A percentile compares a stretch with the other conserved stretches of the same genome.
phyloP scores from a whole-genome alignment of 2,329 filamentous ascomycete species.

The Trichoderma sp. region DNA sequence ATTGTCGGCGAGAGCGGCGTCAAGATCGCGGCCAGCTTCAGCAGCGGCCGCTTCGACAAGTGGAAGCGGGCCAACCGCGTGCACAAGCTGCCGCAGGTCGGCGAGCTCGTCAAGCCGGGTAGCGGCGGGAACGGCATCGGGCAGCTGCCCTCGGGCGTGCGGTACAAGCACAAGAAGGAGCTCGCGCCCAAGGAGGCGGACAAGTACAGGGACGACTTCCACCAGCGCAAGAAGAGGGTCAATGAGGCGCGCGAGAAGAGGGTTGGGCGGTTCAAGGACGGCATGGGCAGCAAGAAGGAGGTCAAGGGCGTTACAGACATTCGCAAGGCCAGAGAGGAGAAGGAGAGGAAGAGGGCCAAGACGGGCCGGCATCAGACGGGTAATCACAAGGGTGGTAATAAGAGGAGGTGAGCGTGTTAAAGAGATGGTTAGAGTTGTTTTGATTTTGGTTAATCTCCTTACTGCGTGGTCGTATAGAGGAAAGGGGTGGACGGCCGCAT shows the following conservation, averaged over 20 bases:
- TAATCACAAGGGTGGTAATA: conserved; percentile 37
- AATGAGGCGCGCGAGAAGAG: conserved; percentile 85
- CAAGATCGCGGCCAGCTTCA: conserved; percentile 93
- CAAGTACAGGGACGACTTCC: conserved; percentile 87
- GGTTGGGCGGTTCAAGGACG: conserved; percentile 72
- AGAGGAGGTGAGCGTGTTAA: background rate
- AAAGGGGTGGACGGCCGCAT: no score
- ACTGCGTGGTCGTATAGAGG: background rate
- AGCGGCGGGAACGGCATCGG: conserved; percentile 6
- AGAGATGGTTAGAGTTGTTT: no score
- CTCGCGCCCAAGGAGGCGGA: conserved; percentile 92
- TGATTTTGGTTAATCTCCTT: no score
- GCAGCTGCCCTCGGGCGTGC: conserved; percentile 43
- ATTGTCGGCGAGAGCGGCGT: conserved; percentile 88
- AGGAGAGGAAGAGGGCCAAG: conserved; percentile 80
- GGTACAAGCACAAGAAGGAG: conserved; percentile 85
- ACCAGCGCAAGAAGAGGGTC: conserved; percentile 86
- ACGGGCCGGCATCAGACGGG: conserved; percentile 76
- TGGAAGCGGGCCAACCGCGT: conserved; percentile 90
- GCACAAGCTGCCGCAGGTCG: conserved; percentile 74
- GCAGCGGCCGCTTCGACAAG: conserved; percentile 87
- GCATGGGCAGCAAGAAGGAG: conserved; percentile 73
- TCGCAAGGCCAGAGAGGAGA: conserved; percentile 74
- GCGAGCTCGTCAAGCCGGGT: conserved; percentile 69
- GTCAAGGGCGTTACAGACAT: conserved; percentile 83